Evolutionary conservation across 345 rosid genomes (phyloP), one percentile per base, ranked within the genome.

Genomic region (Nephelium lappaceum): DNA sequence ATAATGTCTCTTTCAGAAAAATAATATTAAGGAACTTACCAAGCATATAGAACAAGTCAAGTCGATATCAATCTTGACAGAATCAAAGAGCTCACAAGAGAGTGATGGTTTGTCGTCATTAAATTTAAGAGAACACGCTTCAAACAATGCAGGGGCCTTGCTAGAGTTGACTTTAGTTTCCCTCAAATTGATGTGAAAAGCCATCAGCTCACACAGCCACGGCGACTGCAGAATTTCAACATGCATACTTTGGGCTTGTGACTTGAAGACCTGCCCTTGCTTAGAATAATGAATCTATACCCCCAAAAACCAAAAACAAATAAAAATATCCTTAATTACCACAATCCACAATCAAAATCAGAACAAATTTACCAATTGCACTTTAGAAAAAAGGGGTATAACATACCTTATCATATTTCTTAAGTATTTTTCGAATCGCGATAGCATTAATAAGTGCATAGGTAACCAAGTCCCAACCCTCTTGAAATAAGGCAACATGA

Each of bases 171-270:
- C 80, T 78, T 88, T 84, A 1, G 88, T 77, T 78, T 90, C 94
- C 83, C 90, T 91, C 81, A 92, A 72, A 79, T 93, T 96, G 78
- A 96, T 89, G 79, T 92, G 97, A 82, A 92, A 92, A 76, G 98
- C 99, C 86, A 90, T 90, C 38, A 93, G 97, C 84, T 96, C 97
- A 42, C 95, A 92, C 6, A 93, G 91, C 98, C 98, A 93, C 10
- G 98, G 98, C 25, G 99, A 96, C 53, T 91, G 97, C 63, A 96
- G 95, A 82, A 96, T 96, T 77, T 96, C 98, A 11, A 91, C 84
- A 73, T 89, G 91, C 98, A 96, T 89, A 53, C 88, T 90, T 77
- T 91, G 97, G 2, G 91, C 93, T 67, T 89, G 90, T 9, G 98
- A 88, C 89, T 87, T 91, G 83, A 96, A 96, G 68, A 91, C 93